Base-by-base conservation (phyloP, 352 stramenopile species). In the Phytophthora colocasiae region DNA sequence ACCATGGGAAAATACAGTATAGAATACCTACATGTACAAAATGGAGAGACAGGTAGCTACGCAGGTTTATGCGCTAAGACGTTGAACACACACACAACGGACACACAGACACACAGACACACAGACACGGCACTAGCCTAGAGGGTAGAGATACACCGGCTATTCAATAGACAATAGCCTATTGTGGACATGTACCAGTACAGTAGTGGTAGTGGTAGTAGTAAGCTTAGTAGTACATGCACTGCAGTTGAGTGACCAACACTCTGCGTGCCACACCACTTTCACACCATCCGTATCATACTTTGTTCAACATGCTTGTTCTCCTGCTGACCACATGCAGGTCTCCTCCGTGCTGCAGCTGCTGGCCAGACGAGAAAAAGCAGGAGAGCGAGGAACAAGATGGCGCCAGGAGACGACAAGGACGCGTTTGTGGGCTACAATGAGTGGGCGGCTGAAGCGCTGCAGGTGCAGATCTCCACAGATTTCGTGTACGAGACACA, bases 401-500 rank as follows among this genome's bases (percentile, higher is more conserved):
- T 75, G 66, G 44, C 60, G 9, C 61, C 43, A 39, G 49, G 41
- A n/a, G 50, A 71, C 39, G 61, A 71, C 24, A 62, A 74, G 9
- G 70, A 78, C 51, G 71, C 57, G 17, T 86, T 88, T 43, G 67
- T 93, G n/a, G 84, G 86, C 38, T 95, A 90, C 66, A 89, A 94
- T 55, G 84, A 91, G 71, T 94, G 86, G 86, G 86, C 86, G 2
- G 47, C 58, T 11, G 59, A 73, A 44, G 38, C 56, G 46, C 79
- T 94, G 31, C 68, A 81, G 41, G 83, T 93, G 56, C 58, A 67
- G 40, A 72, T 93, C 27, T 77, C 70, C 38, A 92, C 83, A 7
- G 87, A 93, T 75, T 95, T 95, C 64, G 87, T 95, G 46, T 95
- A 95, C 73, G 87, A 95, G 71, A 71, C 71, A 22, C 66, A 75